phyloP scores from a whole-genome alignment of 176 grass and related monocot genomes.

The Stipa capillata region DNA sequence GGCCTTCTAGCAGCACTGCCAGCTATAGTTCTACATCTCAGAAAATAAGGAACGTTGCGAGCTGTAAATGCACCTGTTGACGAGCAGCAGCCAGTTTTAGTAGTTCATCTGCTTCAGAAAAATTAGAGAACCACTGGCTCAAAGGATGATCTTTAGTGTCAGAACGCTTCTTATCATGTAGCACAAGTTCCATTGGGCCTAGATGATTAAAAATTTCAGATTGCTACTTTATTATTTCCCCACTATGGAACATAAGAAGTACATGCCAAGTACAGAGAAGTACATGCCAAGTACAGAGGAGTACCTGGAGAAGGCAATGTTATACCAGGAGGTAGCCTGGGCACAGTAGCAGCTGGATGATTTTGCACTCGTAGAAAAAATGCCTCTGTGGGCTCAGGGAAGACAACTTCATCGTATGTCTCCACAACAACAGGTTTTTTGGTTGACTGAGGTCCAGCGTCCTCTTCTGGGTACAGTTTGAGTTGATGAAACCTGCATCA shows the following conservation, averaged over 20 bases:
- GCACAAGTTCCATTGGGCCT: slow-evolving; percentile 41
- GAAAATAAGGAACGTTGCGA: background rate
- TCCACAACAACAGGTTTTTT: slow-evolving; percentile 93
- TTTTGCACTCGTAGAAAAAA: slow-evolving; percentile 86
- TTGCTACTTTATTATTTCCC: background rate
- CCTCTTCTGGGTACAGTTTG: slow-evolving; percentile 84
- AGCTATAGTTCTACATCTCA: background rate
- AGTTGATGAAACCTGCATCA: slow-evolving; percentile 72
- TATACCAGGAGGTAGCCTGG: slow-evolving; percentile 77
- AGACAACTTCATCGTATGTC: slow-evolving; percentile 75
- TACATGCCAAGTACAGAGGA: too few species aligned
- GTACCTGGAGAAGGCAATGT: slow-evolving; percentile 69
- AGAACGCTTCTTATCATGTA: slow-evolving; percentile 65
- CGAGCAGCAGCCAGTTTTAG: slow-evolving; percentile 86
- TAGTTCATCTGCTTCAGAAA: slow-evolving; percentile 96
- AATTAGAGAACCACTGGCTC: slow-evolving; percentile 80
- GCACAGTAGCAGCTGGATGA: slow-evolving; percentile 85
- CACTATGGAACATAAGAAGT: background rate
- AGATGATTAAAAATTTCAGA: background rate
- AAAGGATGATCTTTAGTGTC: slow-evolving; percentile 87
- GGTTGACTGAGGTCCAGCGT: slow-evolving; percentile 51
- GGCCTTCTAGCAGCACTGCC: background rate
- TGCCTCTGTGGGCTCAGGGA: slow-evolving; percentile 66
- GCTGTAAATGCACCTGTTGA: slow-evolving; percentile 56
- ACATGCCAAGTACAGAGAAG: too few species aligned